These are phyloP conservation scores for Wolfiporia cocos DNA, from an alignment of 1,284 basidiomycete species.

Conservation along the genomic window DNA sequence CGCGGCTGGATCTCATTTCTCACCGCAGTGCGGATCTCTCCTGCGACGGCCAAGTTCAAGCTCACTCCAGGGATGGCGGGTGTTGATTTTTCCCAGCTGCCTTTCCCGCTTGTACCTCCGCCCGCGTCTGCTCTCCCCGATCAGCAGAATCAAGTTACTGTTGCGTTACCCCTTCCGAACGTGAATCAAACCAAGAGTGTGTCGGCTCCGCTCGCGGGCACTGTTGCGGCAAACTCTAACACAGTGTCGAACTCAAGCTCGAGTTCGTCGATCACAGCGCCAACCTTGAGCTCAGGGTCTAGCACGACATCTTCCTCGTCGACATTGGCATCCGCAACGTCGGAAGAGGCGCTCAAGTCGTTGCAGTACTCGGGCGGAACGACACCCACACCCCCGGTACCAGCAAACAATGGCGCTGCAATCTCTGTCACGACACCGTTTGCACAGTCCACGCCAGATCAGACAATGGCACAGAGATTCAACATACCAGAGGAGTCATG, in stretches of 20 bases:
- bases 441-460: slow-evolving; percentile 35
- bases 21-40: slow-evolving; percentile 75
- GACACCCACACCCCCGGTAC: slow-evolving; percentile 6
- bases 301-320: slow-evolving; percentile 40
- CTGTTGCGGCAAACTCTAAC: slow-evolving; percentile 24
- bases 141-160: slow-evolving; percentile 30
- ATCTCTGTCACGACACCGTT: slow-evolving; percentile 37
- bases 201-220: slow-evolving; percentile 57
- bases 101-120: slow-evolving; percentile 32
- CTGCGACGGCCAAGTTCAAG: slow-evolving; percentile 85
- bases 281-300: slow-evolving; percentile 50
- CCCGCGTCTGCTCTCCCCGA: slow-evolving; percentile 20
- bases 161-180: slow-evolving; percentile 41
- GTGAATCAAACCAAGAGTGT: slow-evolving; percentile 50
- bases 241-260: slow-evolving; percentile 45
- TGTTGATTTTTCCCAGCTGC: slow-evolving; percentile 44
- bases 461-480: slow-evolving; percentile 41
- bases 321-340: slow-evolving; percentile 36
- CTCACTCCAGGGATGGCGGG: slow-evolving; percentile 38
- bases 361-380: slow-evolving; percentile 35
- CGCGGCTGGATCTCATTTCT: slow-evolving; percentile 5
- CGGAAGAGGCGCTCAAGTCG: slow-evolving; percentile 37
- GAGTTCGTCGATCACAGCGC: slow-evolving; percentile 47
- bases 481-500: slow-evolving; percentile 67
- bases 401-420: slow-evolving; percentile 11